Percentiles rank a stretch among this genome's conserved stretches.
These are phyloP conservation scores for Linum usitatissimum DNA, from an alignment of 345 rosid species.

Conservation along the genomic window DNA sequence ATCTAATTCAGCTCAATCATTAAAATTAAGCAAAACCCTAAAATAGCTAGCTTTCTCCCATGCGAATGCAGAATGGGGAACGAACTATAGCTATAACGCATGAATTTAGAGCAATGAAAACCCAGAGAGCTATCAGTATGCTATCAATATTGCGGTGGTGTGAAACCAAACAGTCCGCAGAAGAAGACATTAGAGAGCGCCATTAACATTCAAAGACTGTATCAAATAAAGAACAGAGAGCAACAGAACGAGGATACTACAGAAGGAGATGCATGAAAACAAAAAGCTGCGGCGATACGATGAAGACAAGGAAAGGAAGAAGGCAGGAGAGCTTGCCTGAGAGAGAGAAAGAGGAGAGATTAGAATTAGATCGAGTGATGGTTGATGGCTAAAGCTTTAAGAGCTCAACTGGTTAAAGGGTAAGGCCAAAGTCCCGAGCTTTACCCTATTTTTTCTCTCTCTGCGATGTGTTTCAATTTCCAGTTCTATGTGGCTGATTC, in stretches of 20 bases:
- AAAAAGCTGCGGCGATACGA: neutral
- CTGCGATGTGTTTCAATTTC: too few species aligned
- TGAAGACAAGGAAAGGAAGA: neutral
- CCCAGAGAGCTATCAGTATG: neutral
- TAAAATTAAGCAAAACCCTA: neutral
- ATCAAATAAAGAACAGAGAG: too few species aligned
- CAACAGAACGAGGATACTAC: neutral
- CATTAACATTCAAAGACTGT: too few species aligned
- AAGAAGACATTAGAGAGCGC: too few species aligned
- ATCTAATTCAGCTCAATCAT: neutral
- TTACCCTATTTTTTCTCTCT: too few species aligned
- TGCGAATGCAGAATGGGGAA: neutral
- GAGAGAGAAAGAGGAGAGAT: neutral
- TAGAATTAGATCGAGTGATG: neutral
- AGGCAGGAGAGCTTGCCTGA: neutral
- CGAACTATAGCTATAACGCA: neutral
- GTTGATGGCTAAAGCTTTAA: neutral
- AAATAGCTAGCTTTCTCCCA: neutral
- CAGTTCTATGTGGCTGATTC: too few species aligned
- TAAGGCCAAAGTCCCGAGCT: neutral
- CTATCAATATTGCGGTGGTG: neutral
- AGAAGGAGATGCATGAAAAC: neutral
- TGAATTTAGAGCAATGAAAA: too few species aligned
- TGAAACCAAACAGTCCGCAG: too few species aligned
- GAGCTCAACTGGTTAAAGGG: neutral